Base-by-base conservation (phyloP, 768 basidiomycete genomes). In the Termitomyces sp. region DNA sequence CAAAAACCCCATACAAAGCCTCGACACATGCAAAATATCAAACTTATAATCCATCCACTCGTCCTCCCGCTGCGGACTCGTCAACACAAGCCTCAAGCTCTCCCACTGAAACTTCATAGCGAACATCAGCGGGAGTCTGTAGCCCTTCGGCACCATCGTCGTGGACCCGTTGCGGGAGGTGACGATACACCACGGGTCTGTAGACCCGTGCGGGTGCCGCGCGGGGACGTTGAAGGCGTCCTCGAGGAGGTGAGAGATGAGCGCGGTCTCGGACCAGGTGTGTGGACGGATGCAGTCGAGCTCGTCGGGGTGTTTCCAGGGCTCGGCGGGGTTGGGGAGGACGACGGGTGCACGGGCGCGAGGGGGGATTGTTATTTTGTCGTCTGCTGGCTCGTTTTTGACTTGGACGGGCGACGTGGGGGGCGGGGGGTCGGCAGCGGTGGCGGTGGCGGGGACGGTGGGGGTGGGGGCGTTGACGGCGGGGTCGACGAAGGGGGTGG, bases 121-220 rank as follows among this genome's bases (percentile, higher is more conserved):
- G 67, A 79, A 82, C 72, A 82, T 74, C 18, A 82, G 66, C 0
- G 81, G 79, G 18, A 79, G 65, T 1, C 81, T 71, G 63, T 82
- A 82, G 11, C 68, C 73, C 7, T 75, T 66, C 12, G 80, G 81
- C 1, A 80, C 59, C 2, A 66, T 46, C 9, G 69, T 65, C 15
- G 63, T 57, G 7, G 58, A 36, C 2, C 69, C 73, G 38, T 69
- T 68, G 18, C 54, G 55, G 0, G 53, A 28, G 7, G 65, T 64
- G 42, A 72, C 65, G 9, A 59, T 39, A 8, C 66, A 63, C 62
- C 67, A 71, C 2, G 62, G 63, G 8, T 69, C 69, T 1, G 46
- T 11, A 9, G 65, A 57, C 20, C 62, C 63, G 6, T 54, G 16
- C 3, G 44, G 59, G 48, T 59, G 51, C 2, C 75, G 72, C 2